Conservation (phyloP, 345 rosid genomes). For the Erodium maritimum region DNA sequence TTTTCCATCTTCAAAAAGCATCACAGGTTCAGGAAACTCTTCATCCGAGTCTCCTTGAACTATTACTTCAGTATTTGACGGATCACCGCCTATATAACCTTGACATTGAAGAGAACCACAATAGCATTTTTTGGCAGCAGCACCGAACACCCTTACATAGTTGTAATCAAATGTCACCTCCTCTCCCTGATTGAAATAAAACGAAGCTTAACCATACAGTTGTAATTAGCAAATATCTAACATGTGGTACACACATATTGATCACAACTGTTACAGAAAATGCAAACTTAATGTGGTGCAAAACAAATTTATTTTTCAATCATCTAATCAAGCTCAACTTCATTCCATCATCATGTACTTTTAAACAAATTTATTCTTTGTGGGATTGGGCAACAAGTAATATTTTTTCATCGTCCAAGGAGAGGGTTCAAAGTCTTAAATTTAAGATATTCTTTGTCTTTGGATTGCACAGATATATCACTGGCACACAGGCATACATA, state of each 20-base stretch:
- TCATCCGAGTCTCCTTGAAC: conserved; percentile 97
- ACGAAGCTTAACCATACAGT: not conserved
- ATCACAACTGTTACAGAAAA: not conserved
- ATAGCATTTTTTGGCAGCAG: conserved; percentile 94
- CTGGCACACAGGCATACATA: not conserved
- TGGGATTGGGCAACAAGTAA: no score
- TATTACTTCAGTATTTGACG: conserved; percentile 53
- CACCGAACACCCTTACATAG: conserved; percentile 94
- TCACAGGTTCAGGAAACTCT: conserved; percentile 87
- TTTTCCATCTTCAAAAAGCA: conserved; percentile 55
- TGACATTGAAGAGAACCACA: conserved; percentile 81
- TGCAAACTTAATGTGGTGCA: not conserved
- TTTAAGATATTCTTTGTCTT: not conserved
- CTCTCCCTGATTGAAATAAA: conserved; percentile 42
- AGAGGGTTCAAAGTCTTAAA: no score
- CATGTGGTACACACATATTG: not conserved
- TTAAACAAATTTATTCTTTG: no score
- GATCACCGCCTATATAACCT: conserved; percentile 98
- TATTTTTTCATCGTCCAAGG: no score
- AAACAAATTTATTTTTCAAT: no score
- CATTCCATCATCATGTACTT: not conserved
- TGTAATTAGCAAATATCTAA: not conserved
- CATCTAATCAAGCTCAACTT: not conserved
- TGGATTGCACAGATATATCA: not conserved
- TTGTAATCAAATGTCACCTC: conserved; percentile 97